These are phyloP conservation scores for Solanum aculeatissimum DNA, from an alignment of 305 asterid genomes.

Conservation along the genomic window DNA sequence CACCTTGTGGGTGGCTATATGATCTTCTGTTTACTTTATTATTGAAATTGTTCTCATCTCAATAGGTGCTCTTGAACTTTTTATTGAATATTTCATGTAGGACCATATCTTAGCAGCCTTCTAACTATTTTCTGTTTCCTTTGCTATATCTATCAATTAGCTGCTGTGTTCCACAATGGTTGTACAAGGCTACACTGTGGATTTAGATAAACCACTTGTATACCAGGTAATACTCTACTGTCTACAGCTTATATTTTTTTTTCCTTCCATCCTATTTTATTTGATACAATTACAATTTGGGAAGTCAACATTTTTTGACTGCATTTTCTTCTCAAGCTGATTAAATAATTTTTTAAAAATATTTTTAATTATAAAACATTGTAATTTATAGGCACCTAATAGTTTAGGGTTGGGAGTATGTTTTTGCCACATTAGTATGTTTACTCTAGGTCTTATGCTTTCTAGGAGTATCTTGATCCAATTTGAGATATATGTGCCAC, in stretches of 20 bases:
- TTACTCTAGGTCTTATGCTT: not conserved
- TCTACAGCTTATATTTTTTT: not conserved
- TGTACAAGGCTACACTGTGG: not conserved
- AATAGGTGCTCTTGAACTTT: not conserved
- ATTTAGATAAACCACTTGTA: constrained; percentile 2
- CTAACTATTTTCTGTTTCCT: not conserved
- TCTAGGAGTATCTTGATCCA: not conserved
- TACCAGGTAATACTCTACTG: not conserved
- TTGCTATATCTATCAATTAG: not conserved
- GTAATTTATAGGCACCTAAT: not conserved
- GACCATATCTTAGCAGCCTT: not conserved
- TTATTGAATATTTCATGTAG: not conserved
- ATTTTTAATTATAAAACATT: not conserved
- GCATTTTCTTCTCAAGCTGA: not conserved
- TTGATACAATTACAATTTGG: not conserved
- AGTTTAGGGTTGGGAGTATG: not conserved
- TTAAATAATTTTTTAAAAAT: not conserved
- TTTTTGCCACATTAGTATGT: not conserved
- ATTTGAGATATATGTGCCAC: not conserved
- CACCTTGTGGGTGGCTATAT: not conserved
- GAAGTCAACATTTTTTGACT: not conserved
- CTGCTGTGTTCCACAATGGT: not conserved
- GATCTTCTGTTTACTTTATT: not conserved
- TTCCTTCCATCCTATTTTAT: not conserved
- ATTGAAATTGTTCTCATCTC: not conserved